Conservation (phyloP, 1,284 basidiomycete species). For the Cryptococcus sp. region DNA sequence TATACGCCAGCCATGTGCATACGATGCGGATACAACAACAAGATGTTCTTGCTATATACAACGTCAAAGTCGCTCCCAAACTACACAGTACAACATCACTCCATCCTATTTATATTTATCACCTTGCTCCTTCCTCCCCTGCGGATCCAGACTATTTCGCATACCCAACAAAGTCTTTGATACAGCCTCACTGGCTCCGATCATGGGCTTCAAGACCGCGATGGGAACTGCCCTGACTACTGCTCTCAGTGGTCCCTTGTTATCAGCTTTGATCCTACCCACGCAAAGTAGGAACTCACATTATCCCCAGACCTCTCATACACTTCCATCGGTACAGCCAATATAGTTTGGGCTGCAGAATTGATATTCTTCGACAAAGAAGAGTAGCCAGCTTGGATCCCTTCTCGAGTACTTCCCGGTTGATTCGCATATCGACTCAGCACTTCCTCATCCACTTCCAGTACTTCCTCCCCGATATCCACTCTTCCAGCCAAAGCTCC, state of each 20-base stretch:
- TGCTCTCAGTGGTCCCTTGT: conserved; percentile 78
- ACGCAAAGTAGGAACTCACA: conserved; percentile 51
- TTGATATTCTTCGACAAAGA: conserved; percentile 79
- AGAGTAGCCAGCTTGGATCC: conserved; percentile 82
- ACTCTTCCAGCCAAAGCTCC: conserved; percentile 23
- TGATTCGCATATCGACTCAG: conserved; percentile 72
- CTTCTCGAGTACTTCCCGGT: conserved; percentile 75
- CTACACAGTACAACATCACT: no score
- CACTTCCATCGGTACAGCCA: conserved; percentile 98
- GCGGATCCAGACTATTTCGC: conserved; percentile 81
- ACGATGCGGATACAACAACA: no score
- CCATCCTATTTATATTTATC: conserved; percentile 70
- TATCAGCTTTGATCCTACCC: conserved; percentile 1
- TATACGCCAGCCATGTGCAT: no score
- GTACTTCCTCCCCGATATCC: neutral
- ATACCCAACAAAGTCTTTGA: conserved; percentile 91
- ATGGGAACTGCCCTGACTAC: conserved; percentile 95
- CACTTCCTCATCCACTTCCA: conserved; percentile 2
- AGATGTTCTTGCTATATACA: no score
- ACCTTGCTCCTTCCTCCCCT: conserved; percentile 69
- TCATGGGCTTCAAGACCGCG: conserved; percentile 92
- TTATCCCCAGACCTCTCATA: conserved; percentile 87
- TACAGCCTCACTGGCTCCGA: conserved; percentile 91
- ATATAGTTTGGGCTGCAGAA: conserved; percentile 93
- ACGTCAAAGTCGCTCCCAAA: no score